Base-by-base conservation (phyloP, 208 protist species). In the Acanthamoeba sp. region DNA sequence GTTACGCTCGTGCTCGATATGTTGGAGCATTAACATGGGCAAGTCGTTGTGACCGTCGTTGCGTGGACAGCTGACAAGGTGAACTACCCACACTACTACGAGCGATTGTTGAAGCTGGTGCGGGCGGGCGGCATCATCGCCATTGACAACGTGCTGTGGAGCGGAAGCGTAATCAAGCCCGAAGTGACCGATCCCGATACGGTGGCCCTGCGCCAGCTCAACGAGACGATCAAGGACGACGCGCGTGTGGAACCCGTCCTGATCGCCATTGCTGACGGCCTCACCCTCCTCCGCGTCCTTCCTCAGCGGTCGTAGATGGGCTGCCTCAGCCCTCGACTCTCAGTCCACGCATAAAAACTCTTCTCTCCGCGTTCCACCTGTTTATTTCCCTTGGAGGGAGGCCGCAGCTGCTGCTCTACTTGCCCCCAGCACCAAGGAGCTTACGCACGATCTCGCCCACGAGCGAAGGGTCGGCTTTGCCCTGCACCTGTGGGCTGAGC, bases 81-180 rank as follows among this genome's bases (percentile, higher is more conserved):
- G 10, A 94, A 97, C 73, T 98, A 98, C 94, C 80, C 88, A 12
- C 92, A 94, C 64, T 98, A 98, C 96, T 97, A 96, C 94, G 97
- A 98, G 84, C 93, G 95, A 1, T 87, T 92, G 50, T 45, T 97
- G 64, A 80, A 96, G 84, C 92, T 98, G 62, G 62, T 98, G 2
- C 94, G 95, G 18, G 7, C 80, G 69, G 95, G 94, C 29, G 97
- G 96, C 50, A 93, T 98, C 18, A 95, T 98, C 22, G 96, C 94
- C 0, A 88, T 98, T 20, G 97, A 98, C 76, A 98, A 97, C 95
- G 95, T 95, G 27, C 93, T 98, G 29, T 96, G 97, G 78, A 64
- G 88, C 52, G 96, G 96, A 38, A 73, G 32, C 5, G 94, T 97
- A 1, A 85, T 96, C 29, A 92, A 95, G 16, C n/a, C 55, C 10